Base-by-base conservation (phyloP, 2,329 filamentous ascomycete genomes). In the Penicillium psychrosexuale region DNA sequence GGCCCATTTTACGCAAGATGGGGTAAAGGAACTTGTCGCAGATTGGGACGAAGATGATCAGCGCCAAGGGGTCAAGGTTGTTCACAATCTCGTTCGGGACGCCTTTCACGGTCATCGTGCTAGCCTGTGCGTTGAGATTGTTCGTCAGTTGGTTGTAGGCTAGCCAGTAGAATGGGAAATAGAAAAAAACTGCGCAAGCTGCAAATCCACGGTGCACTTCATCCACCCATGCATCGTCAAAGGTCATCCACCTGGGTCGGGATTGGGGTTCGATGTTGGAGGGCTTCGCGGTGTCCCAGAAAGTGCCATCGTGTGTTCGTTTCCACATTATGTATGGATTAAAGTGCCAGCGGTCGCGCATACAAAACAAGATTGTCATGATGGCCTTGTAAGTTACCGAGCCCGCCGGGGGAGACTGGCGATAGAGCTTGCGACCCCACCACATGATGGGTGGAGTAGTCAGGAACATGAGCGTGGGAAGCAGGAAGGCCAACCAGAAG, bases 221-320 rank as follows among this genome's bases (percentile, higher is more conserved):
- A 68, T 91, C 88, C 37, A 93, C 88, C 88, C 88, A 93, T 51
- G 84, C 83, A 63, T 93, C 90, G 61, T 93, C 89, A 63, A 91
- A 91, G 0, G 48, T 62, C 57, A 60, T 59, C 61, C 58, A 61
- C 39, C 51, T 37, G 36, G 56, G 54, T 5, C 51, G 65, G 46
- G 38, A 47, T 13, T 19, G 27, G 5, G 51, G 53, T 8, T 50
- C 42, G 28, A 56, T 61, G 34, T 48, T 55, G 13, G 55, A 51
- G 8, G 28, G 28, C 17, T 45, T 45, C 12, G 28, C 42, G 8
- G 42, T 45, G 28, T 45, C 28, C 42, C 42, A 45, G 13, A 45
- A 11, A 33, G 28, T 33, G 8, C 42, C 42, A 33, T 33, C 42
- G 42, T 45, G 42, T 3, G 42, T 45, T 33, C 28, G 17, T 8